Evolutionary conservation across 805 yeast genomes (phyloP), one percentile per base, ranked within the genome.

Genomic region (Starmerella davenportii): DNA sequence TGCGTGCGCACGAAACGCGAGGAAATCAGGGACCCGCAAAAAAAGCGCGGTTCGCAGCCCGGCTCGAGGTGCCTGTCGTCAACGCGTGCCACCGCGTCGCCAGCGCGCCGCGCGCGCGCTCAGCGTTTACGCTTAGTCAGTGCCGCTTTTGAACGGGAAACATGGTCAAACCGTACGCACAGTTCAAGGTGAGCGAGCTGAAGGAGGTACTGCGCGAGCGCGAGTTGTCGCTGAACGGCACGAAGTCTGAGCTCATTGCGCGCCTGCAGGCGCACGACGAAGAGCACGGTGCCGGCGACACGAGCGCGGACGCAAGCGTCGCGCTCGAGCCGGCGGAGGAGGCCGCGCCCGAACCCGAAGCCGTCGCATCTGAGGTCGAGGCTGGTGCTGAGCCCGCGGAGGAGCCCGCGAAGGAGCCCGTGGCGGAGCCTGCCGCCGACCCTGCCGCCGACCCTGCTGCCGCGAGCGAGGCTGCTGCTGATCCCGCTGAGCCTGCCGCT

Each of bases 231-330:
- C 63, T 61, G 3, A 70, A 72, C 30, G 96, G 96, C 18, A 74
- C 80, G 49, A 87, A 87, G 58, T 74, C 77, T 32, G 95, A 82
- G 38, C 65, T 78, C 42, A 64, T 78, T 39, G 67, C 68, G 23
- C 66, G 87, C 35, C 65, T 78, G 42, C 69, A 64, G 42, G 81
- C 73, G 43, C 57, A 66, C 24, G 85, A 75, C 49, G 42, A 38
- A 28, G 8, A 4, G 30, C 25, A 45, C 56, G n/a, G n/a, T n/a
- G n/a, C n/a, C n/a, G 30, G 53, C 48, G 25, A 17, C 16, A 18
- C 25, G 16, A 19, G 18, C 18, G 27, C n/a, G 30, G 38, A 21
- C 31, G 28, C 42, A 9, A 20, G 28, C 7, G 47, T 30, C 15
- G 47, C 44, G 2, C 48, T 37, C 18, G 50, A 42, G 23, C 30